A percentile compares a stretch with the other conserved stretches of the same genome.
These are phyloP conservation scores for Paramecium sexaurelia DNA, from an alignment of 73 alveolate species.

Conservation along the genomic window DNA sequence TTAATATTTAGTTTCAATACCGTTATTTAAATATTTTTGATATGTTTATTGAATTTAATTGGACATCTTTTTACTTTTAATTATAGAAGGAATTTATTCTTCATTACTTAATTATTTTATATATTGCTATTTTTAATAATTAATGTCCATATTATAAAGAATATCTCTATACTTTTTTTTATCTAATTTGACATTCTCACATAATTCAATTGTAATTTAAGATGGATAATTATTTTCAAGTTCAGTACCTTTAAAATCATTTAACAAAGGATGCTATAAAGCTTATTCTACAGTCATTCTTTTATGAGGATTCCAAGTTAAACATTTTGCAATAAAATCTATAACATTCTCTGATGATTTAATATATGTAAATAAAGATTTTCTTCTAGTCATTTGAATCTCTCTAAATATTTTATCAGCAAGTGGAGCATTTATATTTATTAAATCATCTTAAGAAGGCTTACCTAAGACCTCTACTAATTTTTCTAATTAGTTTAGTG, in stretches of 20 bases:
- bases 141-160: background rate
- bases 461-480: constrained; percentile 87
- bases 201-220: background rate
- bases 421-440: constrained; percentile 63
- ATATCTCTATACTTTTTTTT: constrained; percentile 27
- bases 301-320: constrained; percentile 83
- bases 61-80: background rate
- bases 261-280: constrained; percentile 83
- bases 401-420: constrained; percentile 38
- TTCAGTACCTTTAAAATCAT: constrained; percentile 42
- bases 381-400: constrained; percentile 56
- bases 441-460: constrained; percentile 76
- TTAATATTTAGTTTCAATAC: background rate
- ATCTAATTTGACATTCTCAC: constrained; percentile 5
- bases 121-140: background rate
- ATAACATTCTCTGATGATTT: constrained; percentile 76
- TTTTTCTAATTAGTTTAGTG: constrained; percentile 81
- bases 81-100: background rate
- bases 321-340: constrained; percentile 77
- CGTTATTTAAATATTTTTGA: background rate
- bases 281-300: constrained; percentile 94
- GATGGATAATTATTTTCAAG: constrained; percentile 3
- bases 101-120: background rate
- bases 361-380: constrained; percentile 67
- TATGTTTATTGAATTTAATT: background rate